phyloP scores from a whole-genome alignment of 1,284 basidiomycete species.

The Ceratobasidium theobromae region DNA sequence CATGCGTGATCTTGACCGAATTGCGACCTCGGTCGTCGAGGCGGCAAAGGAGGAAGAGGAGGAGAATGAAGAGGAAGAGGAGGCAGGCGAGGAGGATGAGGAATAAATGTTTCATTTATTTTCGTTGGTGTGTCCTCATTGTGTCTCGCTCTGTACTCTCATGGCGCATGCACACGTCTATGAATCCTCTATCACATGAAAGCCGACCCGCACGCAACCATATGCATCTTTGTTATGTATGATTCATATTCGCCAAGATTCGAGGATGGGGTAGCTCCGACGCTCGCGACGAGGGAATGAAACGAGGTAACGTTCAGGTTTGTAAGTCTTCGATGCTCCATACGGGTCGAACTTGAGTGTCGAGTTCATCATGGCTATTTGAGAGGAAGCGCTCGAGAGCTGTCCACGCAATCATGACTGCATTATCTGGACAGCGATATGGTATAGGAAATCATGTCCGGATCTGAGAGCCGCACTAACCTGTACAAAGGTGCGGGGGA shows the following conservation, averaged over 20 bases:
- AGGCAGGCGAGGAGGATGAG: constrained; percentile 16
- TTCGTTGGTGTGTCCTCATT: constrained; percentile 21
- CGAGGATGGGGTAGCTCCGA: background rate
- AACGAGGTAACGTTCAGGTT: background rate
- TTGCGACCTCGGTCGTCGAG: constrained; percentile 95
- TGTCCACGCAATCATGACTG: constrained; percentile 93
- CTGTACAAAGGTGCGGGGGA: constrained; percentile 78
- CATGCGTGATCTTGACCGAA: constrained; percentile 96
- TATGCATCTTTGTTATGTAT: constrained; percentile 20
- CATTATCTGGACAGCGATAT: constrained; percentile 66
- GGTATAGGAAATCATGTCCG: background rate
- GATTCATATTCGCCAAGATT: background rate
- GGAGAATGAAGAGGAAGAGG: constrained; percentile 31
- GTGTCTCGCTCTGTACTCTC: constrained; percentile 23
- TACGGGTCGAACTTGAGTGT: constrained; percentile 57
- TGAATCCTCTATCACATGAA: constrained; percentile 25
- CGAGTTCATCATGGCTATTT: constrained; percentile 58
- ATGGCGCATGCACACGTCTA: constrained; percentile 30
- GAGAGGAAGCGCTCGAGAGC: constrained; percentile 77
- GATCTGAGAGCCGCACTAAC: constrained; percentile 45
- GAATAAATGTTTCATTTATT: constrained; percentile 6
- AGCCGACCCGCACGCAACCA: constrained; percentile 9
- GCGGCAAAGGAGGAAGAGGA: constrained; percentile 36
- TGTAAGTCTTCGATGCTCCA: constrained; percentile 69
- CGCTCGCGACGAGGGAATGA: no score